phyloP scores from a whole-genome alignment of 176 grass and related monocot genomes.

The Chrysopogon serrulatus region DNA sequence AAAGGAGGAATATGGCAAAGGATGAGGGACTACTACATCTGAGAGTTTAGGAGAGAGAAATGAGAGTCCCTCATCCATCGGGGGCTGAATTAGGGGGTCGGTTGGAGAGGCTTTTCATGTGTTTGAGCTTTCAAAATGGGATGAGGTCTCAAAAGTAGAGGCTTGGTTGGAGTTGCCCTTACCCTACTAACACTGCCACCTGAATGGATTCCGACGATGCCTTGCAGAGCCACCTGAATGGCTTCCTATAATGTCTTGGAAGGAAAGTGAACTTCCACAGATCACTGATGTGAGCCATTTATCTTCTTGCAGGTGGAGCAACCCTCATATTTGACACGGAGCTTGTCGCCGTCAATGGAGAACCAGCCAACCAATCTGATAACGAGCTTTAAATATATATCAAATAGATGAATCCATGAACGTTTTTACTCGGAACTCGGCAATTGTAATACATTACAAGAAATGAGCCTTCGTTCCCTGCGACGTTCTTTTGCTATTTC shows the following conservation, averaged over 20 bases:
- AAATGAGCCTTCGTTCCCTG: neutral
- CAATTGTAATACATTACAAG: neutral
- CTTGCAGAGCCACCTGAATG: neutral
- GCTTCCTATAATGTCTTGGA: too few species aligned
- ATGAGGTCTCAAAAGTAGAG: too few species aligned
- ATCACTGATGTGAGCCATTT: neutral
- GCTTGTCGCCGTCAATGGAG: constrained; percentile 85
- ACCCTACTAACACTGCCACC: neutral
- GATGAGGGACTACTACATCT: too few species aligned
- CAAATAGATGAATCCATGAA: neutral
- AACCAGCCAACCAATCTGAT: constrained; percentile 42
- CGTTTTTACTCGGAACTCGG: neutral
- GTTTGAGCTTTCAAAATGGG: too few species aligned
- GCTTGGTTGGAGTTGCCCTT: too few species aligned
- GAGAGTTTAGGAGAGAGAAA: too few species aligned
- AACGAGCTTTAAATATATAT: constrained; percentile 58
- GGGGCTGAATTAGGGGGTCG: too few species aligned
- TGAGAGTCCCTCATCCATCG: too few species aligned
- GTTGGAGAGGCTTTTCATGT: too few species aligned
- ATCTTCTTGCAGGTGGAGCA: constrained; percentile 61
- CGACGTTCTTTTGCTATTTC: neutral
- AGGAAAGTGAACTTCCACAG: neutral
- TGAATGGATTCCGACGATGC: neutral
- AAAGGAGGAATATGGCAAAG: too few species aligned
- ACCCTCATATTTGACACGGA: constrained; percentile 96